Evolutionary conservation across 148 eudicot species (phyloP).

Genomic region (Pharnaceum exiguum): DNA sequence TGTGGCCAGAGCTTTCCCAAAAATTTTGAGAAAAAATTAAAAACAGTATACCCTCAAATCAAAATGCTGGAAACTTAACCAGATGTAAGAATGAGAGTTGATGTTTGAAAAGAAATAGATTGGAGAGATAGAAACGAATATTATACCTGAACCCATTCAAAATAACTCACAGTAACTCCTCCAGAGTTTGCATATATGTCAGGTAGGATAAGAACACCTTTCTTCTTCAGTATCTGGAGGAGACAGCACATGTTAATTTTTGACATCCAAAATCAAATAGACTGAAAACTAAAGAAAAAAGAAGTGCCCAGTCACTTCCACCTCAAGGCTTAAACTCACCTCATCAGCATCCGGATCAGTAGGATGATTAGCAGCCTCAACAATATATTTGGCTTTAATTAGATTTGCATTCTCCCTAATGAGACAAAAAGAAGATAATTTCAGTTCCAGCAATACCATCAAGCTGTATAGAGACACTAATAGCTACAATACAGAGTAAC

Average conservation of each 20-base stretch:
- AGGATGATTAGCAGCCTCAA: slow-evolving; percentile 98
- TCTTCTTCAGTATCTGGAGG: slow-evolving; percentile 74
- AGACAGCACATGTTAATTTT: slow-evolving; percentile 7
- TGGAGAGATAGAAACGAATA: background rate
- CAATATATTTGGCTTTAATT: slow-evolving; percentile 82
- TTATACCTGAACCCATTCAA: slow-evolving; percentile 99
- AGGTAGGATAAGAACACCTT: slow-evolving; percentile 88
- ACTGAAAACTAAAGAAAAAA: no score
- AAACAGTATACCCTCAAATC: no score
- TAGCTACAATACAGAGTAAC: no score
- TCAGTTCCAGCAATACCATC: background rate
- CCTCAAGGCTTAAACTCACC: slow-evolving; percentile 45
- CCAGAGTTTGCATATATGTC: slow-evolving; percentile 97
- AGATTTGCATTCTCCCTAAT: slow-evolving; percentile 91
- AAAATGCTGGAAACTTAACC: no score
- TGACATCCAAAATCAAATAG: background rate
- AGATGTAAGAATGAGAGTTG: no score
- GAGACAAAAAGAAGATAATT: background rate
- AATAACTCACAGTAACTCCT: slow-evolving; percentile 96
- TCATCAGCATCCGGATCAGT: slow-evolving; percentile 99
- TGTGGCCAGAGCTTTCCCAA: no score
- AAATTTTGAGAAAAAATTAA: no score
- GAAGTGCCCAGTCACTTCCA: background rate
- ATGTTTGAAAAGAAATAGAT: no score
- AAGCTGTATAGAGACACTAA: background rate